Evolutionary conservation across 2,329 filamentous ascomycete genomes (phyloP).

Genomic region (Aspergillus transmontanensis): DNA sequence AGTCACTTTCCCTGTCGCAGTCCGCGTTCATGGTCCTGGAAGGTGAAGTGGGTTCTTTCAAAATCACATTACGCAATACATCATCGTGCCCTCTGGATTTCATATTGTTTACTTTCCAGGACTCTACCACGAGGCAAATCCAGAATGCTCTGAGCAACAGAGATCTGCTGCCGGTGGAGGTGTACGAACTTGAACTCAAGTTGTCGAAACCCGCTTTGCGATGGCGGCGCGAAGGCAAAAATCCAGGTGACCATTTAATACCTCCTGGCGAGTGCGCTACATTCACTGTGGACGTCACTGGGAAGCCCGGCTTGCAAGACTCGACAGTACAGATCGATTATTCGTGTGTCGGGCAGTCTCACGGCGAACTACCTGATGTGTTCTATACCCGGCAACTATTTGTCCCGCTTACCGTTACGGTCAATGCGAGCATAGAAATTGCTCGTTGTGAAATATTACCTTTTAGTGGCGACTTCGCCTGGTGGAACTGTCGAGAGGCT

Average conservation of each 20-base stretch:
- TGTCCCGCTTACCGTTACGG: slow-evolving; percentile 80
- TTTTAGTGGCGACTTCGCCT: slow-evolving; percentile 70
- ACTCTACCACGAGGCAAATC: slow-evolving; percentile 78
- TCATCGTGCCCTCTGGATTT: slow-evolving; percentile 79
- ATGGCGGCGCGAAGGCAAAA: slow-evolving; percentile 53
- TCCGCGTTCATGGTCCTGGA: slow-evolving; percentile 90
- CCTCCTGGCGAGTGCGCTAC: slow-evolving; percentile 66
- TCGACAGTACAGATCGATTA: slow-evolving; percentile 85
- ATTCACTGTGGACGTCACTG: slow-evolving; percentile 82
- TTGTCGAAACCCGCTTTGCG: slow-evolving; percentile 69
- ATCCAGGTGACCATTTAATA: slow-evolving; percentile 61
- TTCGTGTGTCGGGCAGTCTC: slow-evolving; percentile 71
- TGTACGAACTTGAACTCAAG: slow-evolving; percentile 84
- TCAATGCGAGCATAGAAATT: slow-evolving; percentile 87
- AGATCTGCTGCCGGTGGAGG: slow-evolving; percentile 74
- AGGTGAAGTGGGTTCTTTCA: slow-evolving; percentile 78
- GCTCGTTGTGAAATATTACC: slow-evolving; percentile 77
- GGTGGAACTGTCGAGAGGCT: slow-evolving; percentile 48
- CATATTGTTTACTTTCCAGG: slow-evolving; percentile 83
- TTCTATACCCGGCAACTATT: slow-evolving; percentile 86
- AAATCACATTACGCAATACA: slow-evolving; percentile 76
- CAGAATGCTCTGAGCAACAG: slow-evolving; percentile 74
- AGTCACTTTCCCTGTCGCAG: slow-evolving; percentile 76
- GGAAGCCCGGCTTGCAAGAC: slow-evolving; percentile 79
- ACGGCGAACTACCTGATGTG: slow-evolving; percentile 67